Base-by-base conservation (phyloP, 2,329 filamentous ascomycete species). In the Phoma sp. region DNA sequence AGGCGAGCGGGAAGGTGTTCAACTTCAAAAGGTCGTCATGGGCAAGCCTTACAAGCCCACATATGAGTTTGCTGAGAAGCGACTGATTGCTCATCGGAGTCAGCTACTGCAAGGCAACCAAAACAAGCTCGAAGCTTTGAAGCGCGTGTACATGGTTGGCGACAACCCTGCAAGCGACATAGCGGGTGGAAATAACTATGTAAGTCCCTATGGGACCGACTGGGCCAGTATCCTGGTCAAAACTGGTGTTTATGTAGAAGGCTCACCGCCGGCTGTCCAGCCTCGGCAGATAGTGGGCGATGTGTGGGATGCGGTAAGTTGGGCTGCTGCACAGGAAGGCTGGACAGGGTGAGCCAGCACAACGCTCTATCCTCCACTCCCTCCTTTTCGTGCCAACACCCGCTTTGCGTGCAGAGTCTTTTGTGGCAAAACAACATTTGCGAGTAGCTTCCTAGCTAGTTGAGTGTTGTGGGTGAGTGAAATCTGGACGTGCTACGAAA, bases 111-210 rank as follows among this genome's bases (percentile, higher is more conserved):
- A 74, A 14, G 60, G 58, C 30, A 60, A 43, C 42, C 57, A 54
- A 20, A 56, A 54, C 12, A 47, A 32, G 59, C 51, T 75, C 2
- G 73, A 67, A 17, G 81, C 83, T n/a, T 75, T 96, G 49, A 81
- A 82, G 66, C 84, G 83, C 36, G 92, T 98, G 10, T 98, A 96
- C 76, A 98, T 98, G 93, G 85, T 98, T 34, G 95, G 95, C 1
- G 80, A 82, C 52, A 82, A 81, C 53, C 80, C 79, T n/a, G 91
- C 91, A 69, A 95, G 90, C 64, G 95, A 99, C 73, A 96, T 99
- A 61, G 81, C 85, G 5, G 95, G 95, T 5, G 93, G 91, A 17
- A 96, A 96, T 71, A 82, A 84, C 38, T 96, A 89, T 69, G 68
- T 78, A 37, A 90, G 88, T 58, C 78, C 82, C 4, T 76, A 83